phyloP scores from a whole-genome alignment of 495 filamentous ascomycete genomes.

The Annulohypoxylon moriforme region DNA sequence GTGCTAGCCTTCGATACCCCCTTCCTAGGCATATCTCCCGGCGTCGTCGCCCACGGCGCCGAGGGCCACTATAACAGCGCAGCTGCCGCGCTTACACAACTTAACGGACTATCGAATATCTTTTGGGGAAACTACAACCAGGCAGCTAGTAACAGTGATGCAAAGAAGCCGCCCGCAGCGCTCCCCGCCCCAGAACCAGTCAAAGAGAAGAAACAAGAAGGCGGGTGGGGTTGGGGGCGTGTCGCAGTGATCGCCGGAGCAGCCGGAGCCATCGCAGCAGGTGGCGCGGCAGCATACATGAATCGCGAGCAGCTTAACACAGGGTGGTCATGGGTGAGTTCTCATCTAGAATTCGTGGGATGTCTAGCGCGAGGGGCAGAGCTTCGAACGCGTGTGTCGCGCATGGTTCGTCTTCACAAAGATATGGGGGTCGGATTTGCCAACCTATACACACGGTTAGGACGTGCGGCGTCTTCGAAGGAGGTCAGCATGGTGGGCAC shows the following conservation, averaged over 20 bases:
- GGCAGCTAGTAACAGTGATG: slow-evolving; percentile 46
- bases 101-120: slow-evolving; percentile 70
- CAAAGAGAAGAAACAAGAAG: slow-evolving; percentile 49
- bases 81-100: slow-evolving; percentile 72
- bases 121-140: slow-evolving; percentile 64
- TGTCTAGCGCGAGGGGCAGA: slow-evolving; percentile 84
- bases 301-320: slow-evolving; percentile 80
- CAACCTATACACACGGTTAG: slow-evolving; percentile 86
- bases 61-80: slow-evolving; percentile 85
- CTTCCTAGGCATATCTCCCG: slow-evolving; percentile 88
- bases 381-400: slow-evolving; percentile 71
- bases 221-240: slow-evolving; percentile 77
- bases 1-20: slow-evolving; percentile 96
- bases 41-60: slow-evolving; percentile 88
- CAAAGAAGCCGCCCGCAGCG: slow-evolving; percentile 43
- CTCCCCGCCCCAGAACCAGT: slow-evolving; percentile 48
- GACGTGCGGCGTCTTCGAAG: slow-evolving; percentile 64
- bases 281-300: slow-evolving; percentile 87
- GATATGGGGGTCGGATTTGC: slow-evolving; percentile 73
- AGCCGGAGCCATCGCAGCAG: slow-evolving; percentile 82
- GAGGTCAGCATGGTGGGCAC: slow-evolving; percentile 59
- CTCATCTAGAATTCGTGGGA: slow-evolving; percentile 95
- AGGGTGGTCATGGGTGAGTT: slow-evolving; percentile 82
- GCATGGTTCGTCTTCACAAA: slow-evolving; percentile 66
- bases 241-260: slow-evolving; percentile 86